These are phyloP conservation scores for Diaporthe sp. DNA, from an alignment of 2,329 filamentous ascomycete species.

Conservation along the genomic window DNA sequence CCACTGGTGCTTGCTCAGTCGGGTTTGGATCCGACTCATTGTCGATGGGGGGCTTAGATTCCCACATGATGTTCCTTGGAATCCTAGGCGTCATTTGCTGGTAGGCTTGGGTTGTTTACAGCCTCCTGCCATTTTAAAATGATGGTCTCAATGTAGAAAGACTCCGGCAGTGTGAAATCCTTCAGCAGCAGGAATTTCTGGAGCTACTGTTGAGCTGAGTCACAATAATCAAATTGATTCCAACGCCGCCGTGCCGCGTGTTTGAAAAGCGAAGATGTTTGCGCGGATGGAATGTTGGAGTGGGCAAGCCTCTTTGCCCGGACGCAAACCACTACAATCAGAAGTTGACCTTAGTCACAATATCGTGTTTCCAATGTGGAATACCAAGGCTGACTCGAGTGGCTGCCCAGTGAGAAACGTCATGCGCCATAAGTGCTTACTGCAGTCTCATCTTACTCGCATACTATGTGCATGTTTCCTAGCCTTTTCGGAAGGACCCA, in stretches of 20 bases:
- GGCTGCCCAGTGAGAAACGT: background rate
- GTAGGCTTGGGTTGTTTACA: background rate
- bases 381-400: background rate
- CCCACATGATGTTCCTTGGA: background rate
- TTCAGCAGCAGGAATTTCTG: background rate
- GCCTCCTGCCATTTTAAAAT: background rate
- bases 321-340: background rate
- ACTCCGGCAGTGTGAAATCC: background rate
- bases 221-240: background rate
- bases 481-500: background rate
- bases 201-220: too few relatives aligned
- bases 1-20: background rate
- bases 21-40: background rate
- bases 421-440: background rate
- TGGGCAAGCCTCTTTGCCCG: background rate
- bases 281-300: background rate
- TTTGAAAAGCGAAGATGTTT: background rate
- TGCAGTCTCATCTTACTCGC: constrained; percentile 2
- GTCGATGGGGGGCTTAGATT: background rate
- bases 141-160: background rate
- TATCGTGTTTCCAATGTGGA: background rate
- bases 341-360: background rate
- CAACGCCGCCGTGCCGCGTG: background rate
- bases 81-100: background rate
- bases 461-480: background rate